Conservation (phyloP, 805 yeast genomes). For the Limtongozyma cylindracea region DNA sequence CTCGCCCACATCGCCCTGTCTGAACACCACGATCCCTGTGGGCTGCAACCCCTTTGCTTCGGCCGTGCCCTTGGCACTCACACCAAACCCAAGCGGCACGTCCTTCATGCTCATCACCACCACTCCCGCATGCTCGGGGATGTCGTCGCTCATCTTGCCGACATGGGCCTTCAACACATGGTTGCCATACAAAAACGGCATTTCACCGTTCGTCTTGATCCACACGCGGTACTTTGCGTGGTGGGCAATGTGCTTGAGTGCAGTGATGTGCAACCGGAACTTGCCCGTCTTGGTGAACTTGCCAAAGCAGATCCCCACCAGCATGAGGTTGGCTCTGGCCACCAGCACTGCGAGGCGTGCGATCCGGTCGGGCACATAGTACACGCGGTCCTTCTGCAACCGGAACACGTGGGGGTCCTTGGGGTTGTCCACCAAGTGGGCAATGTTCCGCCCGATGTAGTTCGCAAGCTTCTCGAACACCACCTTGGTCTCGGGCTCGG, state of each 20-base stretch:
- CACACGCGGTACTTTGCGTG: slow-evolving; percentile 85
- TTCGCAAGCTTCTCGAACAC: slow-evolving; percentile 92
- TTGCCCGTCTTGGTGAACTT: slow-evolving; percentile 96
- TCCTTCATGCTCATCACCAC: slow-evolving; percentile 80
- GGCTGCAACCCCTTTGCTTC: slow-evolving; percentile 82
- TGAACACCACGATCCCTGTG: slow-evolving; percentile 79
- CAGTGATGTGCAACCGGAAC: slow-evolving; percentile 85
- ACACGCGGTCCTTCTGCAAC: slow-evolving; percentile 88
- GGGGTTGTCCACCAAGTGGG: slow-evolving; percentile 61
- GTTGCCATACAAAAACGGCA: slow-evolving; percentile 94
- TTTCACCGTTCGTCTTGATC: slow-evolving; percentile 94
- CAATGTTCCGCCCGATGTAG: slow-evolving; percentile 89
- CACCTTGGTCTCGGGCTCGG: slow-evolving; percentile 91
- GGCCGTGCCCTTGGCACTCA: slow-evolving; percentile 71
- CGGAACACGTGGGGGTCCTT: slow-evolving; percentile 87
- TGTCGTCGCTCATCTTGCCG: slow-evolving; percentile 91
- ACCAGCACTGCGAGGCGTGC: slow-evolving; percentile 80
- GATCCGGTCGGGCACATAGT: slow-evolving; percentile 64
- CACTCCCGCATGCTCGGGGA: slow-evolving; percentile 95
- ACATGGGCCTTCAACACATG: slow-evolving; percentile 91
- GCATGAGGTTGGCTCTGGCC: slow-evolving; percentile 75
- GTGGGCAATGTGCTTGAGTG: slow-evolving; percentile 58
- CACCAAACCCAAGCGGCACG: slow-evolving; percentile 87
- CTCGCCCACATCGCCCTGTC: slow-evolving; percentile 97
- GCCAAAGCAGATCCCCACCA: slow-evolving; percentile 82